Percentiles rank a stretch among this genome's conserved stretches.
phyloP scores from a whole-genome alignment of 768 basidiomycete genomes.

The Omphalotus guepiniiformis region DNA sequence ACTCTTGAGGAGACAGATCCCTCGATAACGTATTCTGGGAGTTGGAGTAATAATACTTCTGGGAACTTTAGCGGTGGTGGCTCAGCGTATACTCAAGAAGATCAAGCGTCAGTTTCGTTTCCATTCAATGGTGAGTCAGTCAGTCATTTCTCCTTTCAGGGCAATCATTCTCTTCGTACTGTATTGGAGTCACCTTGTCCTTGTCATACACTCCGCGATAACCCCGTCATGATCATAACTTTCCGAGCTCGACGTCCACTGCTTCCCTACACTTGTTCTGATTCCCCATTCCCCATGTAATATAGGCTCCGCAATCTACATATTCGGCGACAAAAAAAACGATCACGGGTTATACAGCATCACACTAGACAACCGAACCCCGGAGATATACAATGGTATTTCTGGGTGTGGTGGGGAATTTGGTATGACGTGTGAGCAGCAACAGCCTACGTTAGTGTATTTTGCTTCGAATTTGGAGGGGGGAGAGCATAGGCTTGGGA shows the following conservation, averaged over 20 bases:
- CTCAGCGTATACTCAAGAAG: slow-evolving; percentile 36
- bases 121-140: slow-evolving; percentile 33
- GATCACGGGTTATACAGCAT: slow-evolving; percentile 44
- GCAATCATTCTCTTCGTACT: not conserved
- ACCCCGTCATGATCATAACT: no score
- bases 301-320: slow-evolving; percentile 39
- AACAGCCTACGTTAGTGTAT: slow-evolving; percentile 37
- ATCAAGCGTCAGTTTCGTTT: slow-evolving; percentile 35
- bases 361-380: slow-evolving; percentile 30
- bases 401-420: slow-evolving; percentile 46
- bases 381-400: slow-evolving; percentile 32
- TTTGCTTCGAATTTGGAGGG: slow-evolving; percentile 38
- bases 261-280: not conserved
- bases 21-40: slow-evolving; percentile 34
- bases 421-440: slow-evolving; percentile 42
- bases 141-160: not conserved
- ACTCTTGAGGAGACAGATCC: slow-evolving; percentile 38
- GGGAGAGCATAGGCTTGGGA: slow-evolving; percentile 32
- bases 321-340: slow-evolving; percentile 47
- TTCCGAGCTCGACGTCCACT: no score
- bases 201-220: not conserved
- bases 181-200: not conserved
- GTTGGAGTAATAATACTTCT: slow-evolving; percentile 38
- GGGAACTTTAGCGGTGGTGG: slow-evolving; percentile 43
- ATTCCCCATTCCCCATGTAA: not conserved